phyloP scores from a whole-genome alignment of 2,329 filamentous ascomycete genomes.

The Ophiosphaerella korrae region DNA sequence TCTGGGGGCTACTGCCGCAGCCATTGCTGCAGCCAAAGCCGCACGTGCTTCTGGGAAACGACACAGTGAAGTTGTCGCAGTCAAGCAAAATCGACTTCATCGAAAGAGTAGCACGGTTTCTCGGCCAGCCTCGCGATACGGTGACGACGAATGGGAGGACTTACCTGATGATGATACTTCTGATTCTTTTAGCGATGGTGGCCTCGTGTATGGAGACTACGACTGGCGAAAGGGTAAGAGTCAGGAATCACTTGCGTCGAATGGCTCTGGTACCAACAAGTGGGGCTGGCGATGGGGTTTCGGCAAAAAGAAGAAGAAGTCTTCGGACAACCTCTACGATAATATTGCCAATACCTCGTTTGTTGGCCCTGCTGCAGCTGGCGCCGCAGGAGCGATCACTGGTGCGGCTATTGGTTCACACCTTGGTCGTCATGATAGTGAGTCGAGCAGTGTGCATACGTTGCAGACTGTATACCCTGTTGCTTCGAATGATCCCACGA shows the following conservation, averaged over 20 bases:
- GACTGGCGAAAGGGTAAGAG: slow-evolving; percentile 49
- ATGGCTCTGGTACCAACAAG: slow-evolving; percentile 60
- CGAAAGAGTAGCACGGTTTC: slow-evolving; percentile 26
- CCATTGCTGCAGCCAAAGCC: slow-evolving; percentile 52
- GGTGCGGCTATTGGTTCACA: slow-evolving; percentile 56
- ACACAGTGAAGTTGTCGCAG: slow-evolving; percentile 41
- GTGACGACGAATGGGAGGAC: slow-evolving; percentile 56
- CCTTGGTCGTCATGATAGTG: slow-evolving; percentile 55
- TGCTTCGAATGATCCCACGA: slow-evolving; percentile 67
- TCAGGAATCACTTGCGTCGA: slow-evolving; percentile 58
- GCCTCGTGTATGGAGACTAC: slow-evolving; percentile 65
- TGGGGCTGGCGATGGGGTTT: slow-evolving; percentile 67
- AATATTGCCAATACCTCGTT: slow-evolving; percentile 44
- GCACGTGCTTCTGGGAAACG: slow-evolving; percentile 25
- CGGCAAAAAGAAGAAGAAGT: slow-evolving; percentile 51
- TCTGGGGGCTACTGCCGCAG: slow-evolving; percentile 55
- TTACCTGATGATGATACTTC: slow-evolving; percentile 43
- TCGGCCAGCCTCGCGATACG: slow-evolving; percentile 37
- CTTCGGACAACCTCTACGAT: slow-evolving; percentile 43
- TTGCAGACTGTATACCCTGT: slow-evolving; percentile 71
- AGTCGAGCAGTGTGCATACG: slow-evolving; percentile 52
- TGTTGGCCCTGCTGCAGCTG: slow-evolving; percentile 47
- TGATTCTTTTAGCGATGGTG: slow-evolving; percentile 59
- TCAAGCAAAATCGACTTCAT: slow-evolving; percentile 37
- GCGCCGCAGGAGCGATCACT: slow-evolving; percentile 41